phyloP scores from a whole-genome alignment of 768 basidiomycete species.

The Boletus sp. region DNA sequence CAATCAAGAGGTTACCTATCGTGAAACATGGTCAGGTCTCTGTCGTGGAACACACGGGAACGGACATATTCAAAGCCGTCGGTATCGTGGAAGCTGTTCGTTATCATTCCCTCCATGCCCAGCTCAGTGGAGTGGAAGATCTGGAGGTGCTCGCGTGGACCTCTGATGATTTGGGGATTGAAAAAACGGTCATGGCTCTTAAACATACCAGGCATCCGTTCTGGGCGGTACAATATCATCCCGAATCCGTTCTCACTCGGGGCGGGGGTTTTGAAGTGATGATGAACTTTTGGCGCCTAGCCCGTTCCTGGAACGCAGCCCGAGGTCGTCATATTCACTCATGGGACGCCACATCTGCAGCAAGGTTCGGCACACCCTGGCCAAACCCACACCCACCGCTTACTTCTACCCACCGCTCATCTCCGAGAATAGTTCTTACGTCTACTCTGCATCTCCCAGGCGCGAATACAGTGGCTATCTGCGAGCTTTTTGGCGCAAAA shows the following conservation, averaged over 20 bases:
- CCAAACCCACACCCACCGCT: slow-evolving; percentile 39
- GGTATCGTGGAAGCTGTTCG: slow-evolving; percentile 59
- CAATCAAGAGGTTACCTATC: slow-evolving; percentile 51
- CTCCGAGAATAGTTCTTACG: slow-evolving; percentile 34
- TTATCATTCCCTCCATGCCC: slow-evolving; percentile 75
- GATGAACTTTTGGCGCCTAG: slow-evolving; percentile 71
- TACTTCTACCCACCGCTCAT: slow-evolving; percentile 15
- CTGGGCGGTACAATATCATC: slow-evolving; percentile 90
- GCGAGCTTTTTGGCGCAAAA: slow-evolving; percentile 58
- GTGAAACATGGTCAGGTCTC: slow-evolving; percentile 85
- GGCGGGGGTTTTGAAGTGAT: slow-evolving; percentile 67
- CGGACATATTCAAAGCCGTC: slow-evolving; percentile 59
- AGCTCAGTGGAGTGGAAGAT: slow-evolving; percentile 42
- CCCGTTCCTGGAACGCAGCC: slow-evolving; percentile 51
- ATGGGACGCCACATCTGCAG: slow-evolving; percentile 39
- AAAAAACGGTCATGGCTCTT: slow-evolving; percentile 69
- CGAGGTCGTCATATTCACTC: slow-evolving; percentile 36
- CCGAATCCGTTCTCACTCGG: slow-evolving; percentile 74
- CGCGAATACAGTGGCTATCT: slow-evolving; percentile 45
- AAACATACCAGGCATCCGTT: slow-evolving; percentile 65
- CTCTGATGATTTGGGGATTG: slow-evolving; percentile 63
- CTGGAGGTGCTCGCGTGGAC: slow-evolving; percentile 72
- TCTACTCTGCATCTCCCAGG: slow-evolving; percentile 41
- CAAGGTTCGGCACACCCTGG: slow-evolving; percentile 54
- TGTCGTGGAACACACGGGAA: slow-evolving; percentile 51